Base-by-base conservation (phyloP, 2,329 filamentous ascomycete species). In the Zymoseptoria tritici region DNA sequence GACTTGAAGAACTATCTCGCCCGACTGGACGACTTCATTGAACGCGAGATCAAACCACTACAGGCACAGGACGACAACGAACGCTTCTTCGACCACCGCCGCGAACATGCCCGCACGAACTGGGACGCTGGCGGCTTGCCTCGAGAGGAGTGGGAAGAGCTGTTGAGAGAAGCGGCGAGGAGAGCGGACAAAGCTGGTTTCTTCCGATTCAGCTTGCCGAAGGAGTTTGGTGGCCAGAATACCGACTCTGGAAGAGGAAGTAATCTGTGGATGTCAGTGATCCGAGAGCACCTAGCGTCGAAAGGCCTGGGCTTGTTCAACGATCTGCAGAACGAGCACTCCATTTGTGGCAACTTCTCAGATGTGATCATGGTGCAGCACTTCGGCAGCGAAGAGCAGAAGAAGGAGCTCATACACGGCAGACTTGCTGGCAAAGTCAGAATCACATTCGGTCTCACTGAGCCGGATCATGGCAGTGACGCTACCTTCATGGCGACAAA, bases 71-170 rank as follows among this genome's bases (percentile, higher is more conserved):
- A 82, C 66, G 82, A 85, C 70, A 86, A 86, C 68, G 76, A 83
- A 57, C 80, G 83, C 60, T 87, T 87, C 78, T 86, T 87, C 72
- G 83, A 86, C 70, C 81, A 87, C 71, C 80, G 84, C 19, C 81
- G 84, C 63, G 84, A 87, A 66, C 78, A 85, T 66, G 75, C 82
- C 6, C 81, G 84, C 36, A 87, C 84, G 1, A 79, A 86, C 67
- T 86, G 83, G 82, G 79, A 81, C 57, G 79, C 79, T 49, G 74
- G 76, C 59, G 83, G 84, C 2, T 75, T 86, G 2, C 84, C 84
- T 0, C 78, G 77, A 5, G 71, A 76, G 52, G 83, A 85, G 66
- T 86, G 83, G 84, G 83, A 86, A 65, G 73, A 75, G 1, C 72
- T 87, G 0, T 74, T 86, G 13, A 67, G 60, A 5, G 70, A 83